Conservation (phyloP, 345 rosid species). For the Hibiscus trionum region DNA sequence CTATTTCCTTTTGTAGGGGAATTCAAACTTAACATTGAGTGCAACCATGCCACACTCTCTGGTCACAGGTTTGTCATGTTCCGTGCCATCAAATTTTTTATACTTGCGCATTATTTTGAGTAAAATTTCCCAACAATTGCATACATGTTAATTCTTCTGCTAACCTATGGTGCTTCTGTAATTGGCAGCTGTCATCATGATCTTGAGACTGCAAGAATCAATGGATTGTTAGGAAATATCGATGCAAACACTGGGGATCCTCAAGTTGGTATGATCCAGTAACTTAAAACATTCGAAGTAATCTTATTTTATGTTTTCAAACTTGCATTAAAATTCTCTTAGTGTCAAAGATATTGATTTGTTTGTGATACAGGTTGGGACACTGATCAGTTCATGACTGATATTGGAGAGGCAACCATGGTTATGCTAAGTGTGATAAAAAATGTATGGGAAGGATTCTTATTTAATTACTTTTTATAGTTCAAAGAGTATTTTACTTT, state of each 20-base stretch:
- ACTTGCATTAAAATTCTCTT: not conserved
- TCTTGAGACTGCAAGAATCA: conserved; percentile 86
- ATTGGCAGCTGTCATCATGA: conserved; percentile 78
- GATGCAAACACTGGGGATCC: conserved; percentile 97
- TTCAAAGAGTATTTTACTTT: not conserved
- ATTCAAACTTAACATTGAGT: conserved; percentile 82
- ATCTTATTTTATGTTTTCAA: not conserved
- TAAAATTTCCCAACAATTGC: not conserved
- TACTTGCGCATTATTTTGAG: not conserved
- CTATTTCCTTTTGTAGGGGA: conserved; percentile 36
- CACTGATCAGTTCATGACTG: conserved; percentile 88
- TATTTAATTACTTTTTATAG: not conserved
- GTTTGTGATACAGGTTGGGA: conserved; percentile 65
- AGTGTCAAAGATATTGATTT: conserved; percentile 1
- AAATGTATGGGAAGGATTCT: conserved; percentile 41
- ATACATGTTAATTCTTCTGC: not conserved
- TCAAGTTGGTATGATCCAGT: conserved; percentile 47
- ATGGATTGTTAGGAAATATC: conserved; percentile 77
- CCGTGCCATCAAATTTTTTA: not conserved
- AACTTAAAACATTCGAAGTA: not conserved
- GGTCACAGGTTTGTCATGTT: conserved; percentile 59
- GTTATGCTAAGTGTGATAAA: conserved; percentile 79
- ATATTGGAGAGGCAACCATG: conserved; percentile 79
- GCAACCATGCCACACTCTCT: conserved; percentile 93
- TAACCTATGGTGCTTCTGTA: not conserved